Evolutionary conservation across 2,329 filamentous ascomycete genomes (phyloP), one percentile per base, ranked within the genome.

Genomic region (Ambrosiella xylebori): DNA sequence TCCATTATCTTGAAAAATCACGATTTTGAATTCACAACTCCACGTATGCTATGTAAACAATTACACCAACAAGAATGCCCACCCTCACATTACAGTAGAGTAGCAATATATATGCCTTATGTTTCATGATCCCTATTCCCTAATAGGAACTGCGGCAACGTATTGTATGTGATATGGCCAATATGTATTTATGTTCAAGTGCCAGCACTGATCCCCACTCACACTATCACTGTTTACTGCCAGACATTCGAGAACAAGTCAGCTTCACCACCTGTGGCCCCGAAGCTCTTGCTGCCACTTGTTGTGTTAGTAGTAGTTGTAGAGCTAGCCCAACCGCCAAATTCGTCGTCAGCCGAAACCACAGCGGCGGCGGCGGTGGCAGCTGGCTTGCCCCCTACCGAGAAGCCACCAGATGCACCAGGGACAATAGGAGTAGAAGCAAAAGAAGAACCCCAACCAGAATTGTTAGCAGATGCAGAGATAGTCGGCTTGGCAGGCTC

Each of bases 221-320:
- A 13, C 11, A 13, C n/a, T 2, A 49, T 15, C 11, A 17, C 35
- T 17, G 12, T 59, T 66, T 70, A 96, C 72, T 89, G 80, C 91
- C 91, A 97, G 54, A 97, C 91, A 70, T 97, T 97, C 38, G 85
- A 89, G 71, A 97, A 97, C 65, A 97, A 69, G 72, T 97, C 91
- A 63, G 96, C 52, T 47, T 61, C 91, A 57, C 80, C 82, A 57
- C 76, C 27, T 11, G 45, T 19, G 2, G 27, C 80, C 17, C 79
- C 82, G 63, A 84, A 80, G 11, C 59, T 41, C 54, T 58, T 57
- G 45, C 49, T 56, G 12, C 79, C 79, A 19, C 76, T 72, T 35
- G 77, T 71, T 39, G 76, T 71, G 27, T 69, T 69, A 54, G 68
- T 69, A 49, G 67, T 68, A 17, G 73, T 66, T 64, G 78, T 65